Evolutionary conservation across 2,329 filamentous ascomycete species (phyloP).

Genomic region (Aspergillus pseudoglaucus): DNA sequence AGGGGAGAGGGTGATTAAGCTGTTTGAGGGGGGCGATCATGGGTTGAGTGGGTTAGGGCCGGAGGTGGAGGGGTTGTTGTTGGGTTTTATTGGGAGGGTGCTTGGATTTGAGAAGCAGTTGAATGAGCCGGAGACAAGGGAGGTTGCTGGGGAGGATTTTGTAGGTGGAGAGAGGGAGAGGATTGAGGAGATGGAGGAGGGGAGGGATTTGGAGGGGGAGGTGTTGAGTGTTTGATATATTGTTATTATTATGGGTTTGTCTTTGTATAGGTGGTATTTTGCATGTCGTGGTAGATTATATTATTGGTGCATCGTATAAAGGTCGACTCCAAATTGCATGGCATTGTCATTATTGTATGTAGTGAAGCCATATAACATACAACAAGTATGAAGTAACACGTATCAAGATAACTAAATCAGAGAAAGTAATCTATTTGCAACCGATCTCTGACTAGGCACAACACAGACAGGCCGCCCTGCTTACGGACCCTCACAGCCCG

Average conservation of each 20-base stretch:
- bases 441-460: no score
- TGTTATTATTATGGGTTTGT: neutral
- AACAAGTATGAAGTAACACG: no score
- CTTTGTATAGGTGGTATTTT: neutral
- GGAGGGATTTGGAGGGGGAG: slow-evolving; percentile 26
- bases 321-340: slow-evolving; percentile 2
- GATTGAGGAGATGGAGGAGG: slow-evolving; percentile 20
- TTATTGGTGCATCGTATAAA: no score
- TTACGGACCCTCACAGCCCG: neutral
- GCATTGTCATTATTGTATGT: no score
- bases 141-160: slow-evolving; percentile 16
- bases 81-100: slow-evolving; percentile 32
- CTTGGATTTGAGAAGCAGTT: slow-evolving; percentile 22
- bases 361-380: no score
- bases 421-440: no score
- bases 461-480: neutral
- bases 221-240: slow-evolving; percentile 6
- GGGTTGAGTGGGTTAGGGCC: slow-evolving; percentile 32
- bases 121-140: slow-evolving; percentile 4
- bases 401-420: no score
- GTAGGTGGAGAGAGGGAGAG: slow-evolving; percentile 17
- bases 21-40: slow-evolving; percentile 40
- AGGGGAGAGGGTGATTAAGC: slow-evolving; percentile 28
- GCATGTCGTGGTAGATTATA: no score
- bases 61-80: slow-evolving; percentile 34